Evolutionary conservation across 495 filamentous ascomycete genomes (phyloP).

Genomic region (Talaromyces proteolyticus): DNA sequence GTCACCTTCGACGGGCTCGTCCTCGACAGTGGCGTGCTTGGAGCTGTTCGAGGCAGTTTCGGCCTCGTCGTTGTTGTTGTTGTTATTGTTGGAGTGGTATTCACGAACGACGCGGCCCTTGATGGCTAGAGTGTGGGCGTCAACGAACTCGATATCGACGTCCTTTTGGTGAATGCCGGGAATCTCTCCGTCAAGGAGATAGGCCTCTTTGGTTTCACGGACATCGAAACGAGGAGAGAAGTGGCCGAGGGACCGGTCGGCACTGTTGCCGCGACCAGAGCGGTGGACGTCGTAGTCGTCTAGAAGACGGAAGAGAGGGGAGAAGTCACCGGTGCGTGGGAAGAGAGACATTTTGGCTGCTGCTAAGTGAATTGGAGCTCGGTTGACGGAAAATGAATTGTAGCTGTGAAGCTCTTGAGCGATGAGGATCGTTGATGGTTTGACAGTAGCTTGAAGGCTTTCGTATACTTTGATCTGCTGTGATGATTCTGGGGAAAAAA

Average conservation of each 20-base stretch:
- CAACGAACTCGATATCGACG: slow-evolving; percentile 79
- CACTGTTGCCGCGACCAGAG: slow-evolving; percentile 13
- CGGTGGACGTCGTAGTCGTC: slow-evolving; percentile 41
- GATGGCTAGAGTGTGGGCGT: slow-evolving; percentile 71
- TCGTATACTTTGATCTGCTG: slow-evolving; percentile 2
- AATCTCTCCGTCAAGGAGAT: slow-evolving; percentile 86
- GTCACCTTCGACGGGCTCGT: slow-evolving; percentile 20
- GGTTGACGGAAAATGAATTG: neutral
- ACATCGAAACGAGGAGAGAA: slow-evolving; percentile 82
- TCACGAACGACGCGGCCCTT: slow-evolving; percentile 54
- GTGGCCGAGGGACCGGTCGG: slow-evolving; percentile 22
- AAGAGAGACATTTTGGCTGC: slow-evolving; percentile 34
- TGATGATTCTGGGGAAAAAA: slow-evolving; percentile 8
- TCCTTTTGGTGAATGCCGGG: slow-evolving; percentile 77
- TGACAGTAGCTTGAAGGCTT: neutral
- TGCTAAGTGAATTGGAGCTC: slow-evolving; percentile 5
- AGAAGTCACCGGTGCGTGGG: slow-evolving; percentile 28
- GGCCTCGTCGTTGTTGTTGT: slow-evolving; percentile 46
- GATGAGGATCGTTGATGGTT: slow-evolving; percentile 5
- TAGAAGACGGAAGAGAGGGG: slow-evolving; percentile 39
- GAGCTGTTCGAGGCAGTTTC: slow-evolving; percentile 10
- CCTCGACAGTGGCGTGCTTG: slow-evolving; percentile 13
- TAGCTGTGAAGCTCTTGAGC: neutral
- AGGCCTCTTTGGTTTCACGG: slow-evolving; percentile 60
- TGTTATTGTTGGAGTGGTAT: slow-evolving; percentile 38